A percentile compares a stretch with the other conserved stretches of the same genome.
These are phyloP conservation scores for Ustilago cynodontis DNA, from an alignment of 1,284 basidiomycete species.

Conservation along the genomic window DNA sequence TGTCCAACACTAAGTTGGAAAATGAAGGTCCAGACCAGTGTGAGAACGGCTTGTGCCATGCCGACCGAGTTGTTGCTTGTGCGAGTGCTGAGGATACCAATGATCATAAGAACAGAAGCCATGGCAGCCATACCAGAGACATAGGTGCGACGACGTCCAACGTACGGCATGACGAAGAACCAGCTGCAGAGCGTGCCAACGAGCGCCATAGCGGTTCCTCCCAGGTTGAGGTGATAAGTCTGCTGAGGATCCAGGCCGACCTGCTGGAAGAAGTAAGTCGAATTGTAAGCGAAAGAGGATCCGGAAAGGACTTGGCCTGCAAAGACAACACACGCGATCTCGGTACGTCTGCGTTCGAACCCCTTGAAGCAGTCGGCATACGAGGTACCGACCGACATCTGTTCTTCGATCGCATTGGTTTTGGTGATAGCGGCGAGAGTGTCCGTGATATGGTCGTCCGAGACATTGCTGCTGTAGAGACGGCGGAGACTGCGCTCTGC, in stretches of 20 bases:
- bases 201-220: conserved; percentile 66
- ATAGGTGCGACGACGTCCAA: conserved; percentile 72
- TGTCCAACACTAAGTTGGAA: neutral
- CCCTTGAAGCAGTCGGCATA: conserved; percentile 72
- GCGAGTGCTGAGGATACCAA: conserved; percentile 67
- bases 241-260: conserved; percentile 69
- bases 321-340: conserved; percentile 69
- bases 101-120: conserved; percentile 37
- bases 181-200: conserved; percentile 68
- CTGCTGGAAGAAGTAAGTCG: conserved; percentile 71
- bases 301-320: conserved; percentile 67
- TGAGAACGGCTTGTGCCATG: neutral
- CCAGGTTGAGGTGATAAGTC: conserved; percentile 71
- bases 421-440: conserved; percentile 71
- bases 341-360: conserved; percentile 70
- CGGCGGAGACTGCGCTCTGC: conserved; percentile 64
- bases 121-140: conserved; percentile 71
- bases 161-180: conserved; percentile 69
- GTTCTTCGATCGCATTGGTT: conserved; percentile 70
- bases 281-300: conserved; percentile 54
- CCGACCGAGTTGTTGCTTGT: conserved; percentile 72
- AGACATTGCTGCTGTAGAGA: neutral
- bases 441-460: neutral
- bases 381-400: conserved; percentile 62
- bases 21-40: neutral